These are phyloP conservation scores for Lentinula sp. DNA, from an alignment of 768 basidiomycete genomes.

Conservation along the genomic window DNA sequence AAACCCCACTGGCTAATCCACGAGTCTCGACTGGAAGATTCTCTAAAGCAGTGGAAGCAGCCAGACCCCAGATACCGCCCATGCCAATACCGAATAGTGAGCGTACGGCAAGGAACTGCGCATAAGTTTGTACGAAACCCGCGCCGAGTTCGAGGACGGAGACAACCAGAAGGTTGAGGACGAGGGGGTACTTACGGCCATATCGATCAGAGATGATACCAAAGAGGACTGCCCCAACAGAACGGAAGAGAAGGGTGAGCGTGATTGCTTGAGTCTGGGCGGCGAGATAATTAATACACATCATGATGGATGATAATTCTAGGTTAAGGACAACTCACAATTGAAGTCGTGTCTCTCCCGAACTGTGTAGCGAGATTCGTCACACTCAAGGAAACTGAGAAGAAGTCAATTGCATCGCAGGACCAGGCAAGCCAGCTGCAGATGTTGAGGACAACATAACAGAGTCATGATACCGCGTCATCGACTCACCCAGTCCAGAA, in stretches of 20 bases:
- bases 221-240: conserved; percentile 75
- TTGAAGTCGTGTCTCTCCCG: conserved; percentile 26
- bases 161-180: conserved; percentile 68
- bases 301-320: too few relatives aligned
- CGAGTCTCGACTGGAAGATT: conserved; percentile 84
- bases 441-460: not conserved
- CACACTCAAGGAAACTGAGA: conserved; percentile 64
- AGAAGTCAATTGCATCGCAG: conserved; percentile 84
- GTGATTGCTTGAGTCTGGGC: conserved; percentile 51
- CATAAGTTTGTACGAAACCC: conserved; percentile 74
- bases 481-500: conserved; percentile 57
- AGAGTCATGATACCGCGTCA: not conserved
- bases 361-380: conserved; percentile 43
- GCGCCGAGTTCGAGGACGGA: conserved; percentile 70
- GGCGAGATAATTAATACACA: not conserved
- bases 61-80: conserved; percentile 88
- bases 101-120: conserved; percentile 75
- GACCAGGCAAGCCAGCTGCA: conserved; percentile 80
- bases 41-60: conserved; percentile 78
- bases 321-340: conserved; percentile 28
- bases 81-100: conserved; percentile 83
- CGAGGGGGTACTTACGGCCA: conserved; percentile 92
- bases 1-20: conserved; percentile 78
- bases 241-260: conserved; percentile 85
- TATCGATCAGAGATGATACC: conserved; percentile 78